A percentile compares a stretch with the other conserved stretches of the same genome.
Evolutionary conservation across 2,329 filamentous ascomycete species (phyloP).

Genomic region (Paecilomyces dactylethromorphus): DNA sequence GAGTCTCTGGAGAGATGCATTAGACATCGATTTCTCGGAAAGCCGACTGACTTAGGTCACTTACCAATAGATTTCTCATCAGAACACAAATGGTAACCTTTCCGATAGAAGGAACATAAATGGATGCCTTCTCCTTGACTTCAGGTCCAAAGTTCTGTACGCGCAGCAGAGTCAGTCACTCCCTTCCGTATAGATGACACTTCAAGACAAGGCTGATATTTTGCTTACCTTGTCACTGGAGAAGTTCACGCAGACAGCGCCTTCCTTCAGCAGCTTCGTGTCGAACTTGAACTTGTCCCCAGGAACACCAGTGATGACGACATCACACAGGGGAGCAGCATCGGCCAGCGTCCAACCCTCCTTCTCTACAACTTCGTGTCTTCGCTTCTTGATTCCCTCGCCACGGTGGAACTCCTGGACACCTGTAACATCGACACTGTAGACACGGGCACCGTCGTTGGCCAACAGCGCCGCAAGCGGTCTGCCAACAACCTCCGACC

Average conservation of each 20-base stretch:
- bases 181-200: background rate
- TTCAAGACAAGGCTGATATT: background rate
- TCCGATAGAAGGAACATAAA: slow-evolving; percentile 94
- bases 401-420: slow-evolving; percentile 90
- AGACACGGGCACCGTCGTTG: slow-evolving; percentile 92
- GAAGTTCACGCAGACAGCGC: slow-evolving; percentile 98
- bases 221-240: slow-evolving; percentile 68
- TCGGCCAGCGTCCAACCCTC: slow-evolving; percentile 72
- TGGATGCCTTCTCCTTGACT: slow-evolving; percentile 90
- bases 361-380: slow-evolving; percentile 82
- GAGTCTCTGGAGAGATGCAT: slow-evolving; percentile 23
- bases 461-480: slow-evolving; percentile 88
- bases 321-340: slow-evolving; percentile 80
- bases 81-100: slow-evolving; percentile 95
- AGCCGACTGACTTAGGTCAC: slow-evolving; percentile 24
- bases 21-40: background rate
- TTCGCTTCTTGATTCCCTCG: slow-evolving; percentile 73
- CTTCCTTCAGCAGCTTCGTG: slow-evolving; percentile 72
- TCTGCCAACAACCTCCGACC: slow-evolving; percentile 89
- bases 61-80: slow-evolving; percentile 78
- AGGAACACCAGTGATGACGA: slow-evolving; percentile 90
- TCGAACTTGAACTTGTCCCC: slow-evolving; percentile 85
- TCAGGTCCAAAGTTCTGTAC: slow-evolving; percentile 74
- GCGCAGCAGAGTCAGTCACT: slow-evolving; percentile 2
- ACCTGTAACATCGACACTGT: slow-evolving; percentile 87